These are phyloP conservation scores for Salvia rosmarinus DNA, from an alignment of 257 asterid genomes.

Conservation along the genomic window DNA sequence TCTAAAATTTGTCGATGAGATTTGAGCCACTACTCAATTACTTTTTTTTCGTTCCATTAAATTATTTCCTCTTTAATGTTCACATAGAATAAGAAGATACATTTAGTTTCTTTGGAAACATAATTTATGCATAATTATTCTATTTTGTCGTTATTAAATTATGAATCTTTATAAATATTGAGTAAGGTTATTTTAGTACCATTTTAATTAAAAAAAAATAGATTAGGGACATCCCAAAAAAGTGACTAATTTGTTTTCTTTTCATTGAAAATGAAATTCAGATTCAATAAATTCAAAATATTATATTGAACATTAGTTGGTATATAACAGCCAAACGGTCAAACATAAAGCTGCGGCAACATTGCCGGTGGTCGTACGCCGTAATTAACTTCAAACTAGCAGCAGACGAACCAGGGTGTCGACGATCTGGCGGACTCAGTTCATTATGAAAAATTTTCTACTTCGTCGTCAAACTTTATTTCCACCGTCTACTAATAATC, in stretches of 20 bases:
- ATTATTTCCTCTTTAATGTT: no score
- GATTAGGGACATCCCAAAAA: no score
- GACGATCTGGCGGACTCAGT: constrained; percentile 28
- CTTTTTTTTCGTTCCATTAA: no score
- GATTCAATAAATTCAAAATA: not conserved
- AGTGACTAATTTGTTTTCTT: no score
- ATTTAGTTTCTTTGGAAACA: no score
- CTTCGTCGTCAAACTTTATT: not conserved
- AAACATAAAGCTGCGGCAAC: not conserved
- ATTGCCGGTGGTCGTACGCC: constrained; percentile 5
- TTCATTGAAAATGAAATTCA: not conserved
- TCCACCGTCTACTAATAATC: not conserved
- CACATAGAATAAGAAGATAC: no score
- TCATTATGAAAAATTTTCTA: not conserved
- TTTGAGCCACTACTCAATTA: not conserved
- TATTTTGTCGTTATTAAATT: no score
- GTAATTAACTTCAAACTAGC: not conserved
- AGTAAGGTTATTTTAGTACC: no score
- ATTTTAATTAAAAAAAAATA: no score
- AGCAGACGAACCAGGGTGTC: constrained; percentile 7
- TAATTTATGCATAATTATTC: no score
- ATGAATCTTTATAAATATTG: no score
- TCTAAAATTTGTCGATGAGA: no score
- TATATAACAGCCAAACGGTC: constrained; percentile 20
- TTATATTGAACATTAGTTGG: not conserved